Conservation (phyloP, 768 basidiomycete genomes). For the Termitomyces sp. region DNA sequence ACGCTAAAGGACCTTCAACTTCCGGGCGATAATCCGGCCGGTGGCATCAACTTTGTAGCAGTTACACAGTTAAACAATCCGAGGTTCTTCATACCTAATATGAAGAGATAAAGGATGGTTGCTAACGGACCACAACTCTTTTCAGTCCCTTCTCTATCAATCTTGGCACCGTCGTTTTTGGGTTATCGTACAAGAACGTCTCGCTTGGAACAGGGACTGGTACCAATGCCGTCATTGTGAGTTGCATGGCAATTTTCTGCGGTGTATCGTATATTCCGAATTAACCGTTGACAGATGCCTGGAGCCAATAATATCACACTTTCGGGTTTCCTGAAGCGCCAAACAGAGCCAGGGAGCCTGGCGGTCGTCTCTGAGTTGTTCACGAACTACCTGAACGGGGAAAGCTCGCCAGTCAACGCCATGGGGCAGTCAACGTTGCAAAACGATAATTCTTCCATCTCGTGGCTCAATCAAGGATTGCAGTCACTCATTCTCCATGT, state of each 20-base stretch:
- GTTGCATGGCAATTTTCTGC: slow-evolving; percentile 15
- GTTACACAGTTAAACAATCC: slow-evolving; percentile 51
- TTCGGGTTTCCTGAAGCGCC: slow-evolving; percentile 49
- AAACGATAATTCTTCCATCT: slow-evolving; percentile 47
- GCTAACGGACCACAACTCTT: not conserved
- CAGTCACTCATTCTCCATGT: slow-evolving; percentile 53
- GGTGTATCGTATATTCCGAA: not conserved
- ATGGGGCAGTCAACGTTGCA: slow-evolving; percentile 56
- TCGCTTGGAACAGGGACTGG: slow-evolving; percentile 53
- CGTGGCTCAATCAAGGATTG: slow-evolving; percentile 65
- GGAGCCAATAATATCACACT: slow-evolving; percentile 57
- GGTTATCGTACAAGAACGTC: slow-evolving; percentile 52
- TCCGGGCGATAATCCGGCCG: slow-evolving; percentile 59
- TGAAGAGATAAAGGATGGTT: not conserved
- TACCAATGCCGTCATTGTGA: slow-evolving; percentile 45
- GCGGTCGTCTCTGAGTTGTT: slow-evolving; percentile 56
- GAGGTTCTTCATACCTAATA: slow-evolving; percentile 32
- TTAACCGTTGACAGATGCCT: slow-evolving; percentile 30
- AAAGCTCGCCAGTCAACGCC: slow-evolving; percentile 52
- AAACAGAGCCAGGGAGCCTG: slow-evolving; percentile 41
- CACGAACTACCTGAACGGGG: slow-evolving; percentile 67
- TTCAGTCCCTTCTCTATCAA: slow-evolving; percentile 62
- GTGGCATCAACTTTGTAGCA: slow-evolving; percentile 63
- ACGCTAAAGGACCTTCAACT: slow-evolving; percentile 53
- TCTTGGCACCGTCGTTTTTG: slow-evolving; percentile 63